Evolutionary conservation across 2,329 filamentous ascomycete genomes (phyloP).

Genomic region (Pestalotiopsis sp.): DNA sequence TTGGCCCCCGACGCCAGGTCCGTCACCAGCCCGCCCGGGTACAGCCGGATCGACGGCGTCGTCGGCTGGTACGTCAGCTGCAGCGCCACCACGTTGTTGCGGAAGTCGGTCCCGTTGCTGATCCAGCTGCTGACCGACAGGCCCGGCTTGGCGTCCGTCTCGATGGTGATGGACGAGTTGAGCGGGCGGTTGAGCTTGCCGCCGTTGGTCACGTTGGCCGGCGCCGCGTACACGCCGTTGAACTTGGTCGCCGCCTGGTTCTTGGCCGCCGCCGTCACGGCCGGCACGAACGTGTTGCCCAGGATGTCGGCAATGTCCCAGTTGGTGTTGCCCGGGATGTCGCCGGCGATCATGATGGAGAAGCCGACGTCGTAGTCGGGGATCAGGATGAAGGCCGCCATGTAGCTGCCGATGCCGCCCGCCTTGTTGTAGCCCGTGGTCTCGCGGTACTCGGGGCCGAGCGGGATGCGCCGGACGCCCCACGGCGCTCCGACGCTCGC

Average conservation of each 20-base stretch:
- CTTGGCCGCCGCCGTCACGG: constrained; percentile 30
- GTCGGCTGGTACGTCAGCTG: constrained; percentile 27
- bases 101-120: constrained; percentile 35
- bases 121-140: constrained; percentile 32
- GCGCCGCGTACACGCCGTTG: constrained; percentile 27
- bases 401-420: constrained; percentile 42
- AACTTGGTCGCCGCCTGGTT: constrained; percentile 30
- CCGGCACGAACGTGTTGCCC: constrained; percentile 30
- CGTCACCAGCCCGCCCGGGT: constrained; percentile 32
- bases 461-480: constrained; percentile 33
- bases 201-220: constrained; percentile 15
- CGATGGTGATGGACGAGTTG: constrained; percentile 33
- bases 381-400: constrained; percentile 39
- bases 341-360: constrained; percentile 38
- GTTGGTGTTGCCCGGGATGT: constrained; percentile 28
- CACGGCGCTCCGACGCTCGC: constrained; percentile 41
- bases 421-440: constrained; percentile 44
- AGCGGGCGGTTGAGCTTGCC: constrained; percentile 13
- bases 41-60: constrained; percentile 32
- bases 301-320: constrained; percentile 31
- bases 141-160: constrained; percentile 30
- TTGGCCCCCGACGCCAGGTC: constrained; percentile 24
- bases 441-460: constrained; percentile 31
- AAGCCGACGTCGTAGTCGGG: constrained; percentile 47
- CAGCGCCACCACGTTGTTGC: constrained; percentile 23